Conservation (phyloP, 1,284 basidiomycete genomes). For the Apiotrichum montevideense region DNA sequence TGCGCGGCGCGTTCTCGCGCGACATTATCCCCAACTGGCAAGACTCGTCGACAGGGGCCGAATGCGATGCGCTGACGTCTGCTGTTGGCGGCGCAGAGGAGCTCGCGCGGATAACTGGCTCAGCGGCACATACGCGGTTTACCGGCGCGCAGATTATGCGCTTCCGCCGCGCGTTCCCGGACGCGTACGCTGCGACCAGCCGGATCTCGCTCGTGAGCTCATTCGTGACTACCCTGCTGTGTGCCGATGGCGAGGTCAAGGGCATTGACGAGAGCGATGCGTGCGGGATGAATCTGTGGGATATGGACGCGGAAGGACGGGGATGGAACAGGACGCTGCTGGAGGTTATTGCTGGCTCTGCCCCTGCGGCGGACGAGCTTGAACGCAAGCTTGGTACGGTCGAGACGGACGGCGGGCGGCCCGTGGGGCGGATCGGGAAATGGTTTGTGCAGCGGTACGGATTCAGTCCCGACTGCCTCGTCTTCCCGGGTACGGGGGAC, state of each 20-base stretch:
- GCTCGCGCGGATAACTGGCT: constrained; percentile 70
- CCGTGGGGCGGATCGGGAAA: constrained; percentile 58
- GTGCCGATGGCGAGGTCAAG: constrained; percentile 48
- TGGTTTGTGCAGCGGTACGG: constrained; percentile 76
- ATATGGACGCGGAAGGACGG: constrained; percentile 62
- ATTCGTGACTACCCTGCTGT: constrained; percentile 73
- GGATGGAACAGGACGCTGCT: constrained; percentile 63
- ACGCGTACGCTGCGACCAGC: constrained; percentile 60
- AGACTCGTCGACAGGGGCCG: constrained; percentile 73
- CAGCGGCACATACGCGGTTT: constrained; percentile 79
- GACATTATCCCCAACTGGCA: constrained; percentile 81
- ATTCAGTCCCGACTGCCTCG: constrained; percentile 65
- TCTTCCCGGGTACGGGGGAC: constrained; percentile 85
- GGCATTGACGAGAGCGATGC: constrained; percentile 57
- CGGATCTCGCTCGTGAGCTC: constrained; percentile 76
- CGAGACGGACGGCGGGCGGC: constrained; percentile 66
- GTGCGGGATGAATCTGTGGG: constrained; percentile 78
- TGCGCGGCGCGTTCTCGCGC: constrained; percentile 60
- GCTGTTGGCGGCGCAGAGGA: constrained; percentile 60
- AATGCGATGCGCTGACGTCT: constrained; percentile 65
- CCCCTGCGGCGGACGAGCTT: constrained; percentile 58
- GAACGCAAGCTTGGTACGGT: constrained; percentile 64
- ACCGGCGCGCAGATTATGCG: constrained; percentile 78
- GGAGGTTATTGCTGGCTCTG: constrained; percentile 44
- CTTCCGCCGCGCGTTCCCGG: constrained; percentile 58